A percentile compares a stretch with the other conserved stretches of the same genome.
phyloP scores from a whole-genome alignment of 331 rosid genomes.

The Malus hybrid region DNA sequence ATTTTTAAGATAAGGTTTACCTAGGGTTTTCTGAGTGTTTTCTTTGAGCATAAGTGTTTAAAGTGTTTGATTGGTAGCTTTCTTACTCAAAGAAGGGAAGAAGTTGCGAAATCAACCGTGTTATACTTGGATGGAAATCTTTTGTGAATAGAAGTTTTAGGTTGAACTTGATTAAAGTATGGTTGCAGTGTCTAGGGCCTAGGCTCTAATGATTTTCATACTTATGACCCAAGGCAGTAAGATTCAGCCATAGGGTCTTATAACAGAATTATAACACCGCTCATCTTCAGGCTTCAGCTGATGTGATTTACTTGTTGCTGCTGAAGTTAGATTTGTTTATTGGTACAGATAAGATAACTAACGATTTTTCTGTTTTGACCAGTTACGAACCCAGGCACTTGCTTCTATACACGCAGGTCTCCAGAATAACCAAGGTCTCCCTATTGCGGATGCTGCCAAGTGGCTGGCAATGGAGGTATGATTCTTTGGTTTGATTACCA shows the following conservation, averaged over 20 bases:
- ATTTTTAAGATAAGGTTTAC: background rate
- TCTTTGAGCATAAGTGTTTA: background rate
- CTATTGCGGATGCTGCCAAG: conserved; percentile 58
- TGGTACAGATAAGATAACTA: background rate
- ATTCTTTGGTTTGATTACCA: conserved; percentile 18
- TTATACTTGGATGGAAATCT: background rate
- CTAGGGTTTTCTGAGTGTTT: background rate
- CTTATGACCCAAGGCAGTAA: background rate
- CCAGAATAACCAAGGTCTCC: conserved; percentile 87
- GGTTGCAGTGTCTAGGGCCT: background rate
- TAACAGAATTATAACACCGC: background rate
- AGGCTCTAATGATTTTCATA: background rate
- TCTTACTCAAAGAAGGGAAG: background rate
- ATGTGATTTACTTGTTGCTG: background rate
- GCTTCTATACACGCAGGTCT: conserved; percentile 91
- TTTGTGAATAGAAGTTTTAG: background rate
- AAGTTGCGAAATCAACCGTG: background rate
- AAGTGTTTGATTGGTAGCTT: background rate
- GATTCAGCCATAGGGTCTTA: background rate
- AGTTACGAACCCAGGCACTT: conserved; percentile 94
- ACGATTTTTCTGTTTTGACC: conserved; percentile 20
- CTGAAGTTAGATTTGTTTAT: background rate
- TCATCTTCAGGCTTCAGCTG: background rate
- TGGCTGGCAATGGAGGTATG: conserved; percentile 98
- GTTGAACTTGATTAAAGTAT: background rate